These are phyloP conservation scores for Lipomyces sp. DNA, from an alignment of 805 yeast species.

Conservation along the genomic window DNA sequence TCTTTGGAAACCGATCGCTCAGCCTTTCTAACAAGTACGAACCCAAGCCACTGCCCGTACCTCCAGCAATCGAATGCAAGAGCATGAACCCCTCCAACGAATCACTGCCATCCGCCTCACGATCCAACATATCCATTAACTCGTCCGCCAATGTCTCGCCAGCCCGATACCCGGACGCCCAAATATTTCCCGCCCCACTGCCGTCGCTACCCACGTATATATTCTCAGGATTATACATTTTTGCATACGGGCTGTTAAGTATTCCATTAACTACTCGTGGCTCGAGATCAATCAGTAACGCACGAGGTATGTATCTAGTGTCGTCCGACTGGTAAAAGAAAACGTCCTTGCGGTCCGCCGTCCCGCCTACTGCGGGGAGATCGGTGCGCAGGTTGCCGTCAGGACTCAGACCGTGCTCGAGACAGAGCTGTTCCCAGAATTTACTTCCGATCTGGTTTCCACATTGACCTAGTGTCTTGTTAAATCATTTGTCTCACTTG, in stretches of 20 bases:
- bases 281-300: conserved; percentile 83
- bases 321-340: conserved; percentile 80
- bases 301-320: conserved; percentile 83
- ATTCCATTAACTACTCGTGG: conserved; percentile 74
- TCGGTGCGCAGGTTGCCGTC: conserved; percentile 59
- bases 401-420: conserved; percentile 79
- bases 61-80: conserved; percentile 95
- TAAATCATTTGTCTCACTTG: conserved; percentile 3
- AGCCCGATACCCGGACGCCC: conserved; percentile 87
- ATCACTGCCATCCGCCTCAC: conserved; percentile 90
- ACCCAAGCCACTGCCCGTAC: conserved; percentile 97
- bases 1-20: conserved; percentile 81
- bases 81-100: conserved; percentile 88
- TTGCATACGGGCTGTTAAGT: conserved; percentile 54
- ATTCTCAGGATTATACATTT: conserved; percentile 82
- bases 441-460: conserved; percentile 94
- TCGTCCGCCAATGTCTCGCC: conserved; percentile 72
- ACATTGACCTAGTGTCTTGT: conserved; percentile 69
- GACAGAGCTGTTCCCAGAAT: conserved; percentile 88
- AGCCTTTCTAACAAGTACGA: conserved; percentile 76
- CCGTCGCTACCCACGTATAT: conserved; percentile 80
- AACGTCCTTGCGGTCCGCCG: conserved; percentile 74
- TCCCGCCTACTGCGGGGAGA: conserved; percentile 21
- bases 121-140: conserved; percentile 80
- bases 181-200: conserved; percentile 93